Percentiles rank a stretch among this genome's conserved stretches.
These are phyloP conservation scores for Lignosus rhinocerotis DNA, from an alignment of 1,284 basidiomycete species.

Conservation along the genomic window DNA sequence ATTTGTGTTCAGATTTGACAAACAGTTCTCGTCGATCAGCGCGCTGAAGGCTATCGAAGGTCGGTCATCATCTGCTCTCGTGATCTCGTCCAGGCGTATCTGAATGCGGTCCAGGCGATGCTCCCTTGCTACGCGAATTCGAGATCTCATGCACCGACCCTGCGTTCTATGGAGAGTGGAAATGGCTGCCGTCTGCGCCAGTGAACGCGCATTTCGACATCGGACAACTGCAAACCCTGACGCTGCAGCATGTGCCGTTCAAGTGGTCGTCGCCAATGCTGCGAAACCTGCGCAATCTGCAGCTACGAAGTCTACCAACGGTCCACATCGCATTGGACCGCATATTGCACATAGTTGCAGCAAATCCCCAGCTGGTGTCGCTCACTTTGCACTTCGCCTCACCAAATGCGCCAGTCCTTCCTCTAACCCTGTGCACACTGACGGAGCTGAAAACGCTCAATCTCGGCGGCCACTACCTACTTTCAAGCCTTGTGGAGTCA, in stretches of 20 bases:
- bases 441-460: slow-evolving; percentile 52
- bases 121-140: slow-evolving; percentile 71
- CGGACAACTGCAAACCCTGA: slow-evolving; percentile 51
- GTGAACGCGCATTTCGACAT: slow-evolving; percentile 40
- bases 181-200: slow-evolving; percentile 63
- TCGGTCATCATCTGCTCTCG: slow-evolving; percentile 35
- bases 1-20: slow-evolving; percentile 76
- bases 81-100: background rate
- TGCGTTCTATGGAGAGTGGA: slow-evolving; percentile 61
- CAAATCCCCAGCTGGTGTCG: slow-evolving; percentile 53
- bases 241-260: slow-evolving; percentile 70
- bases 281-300: slow-evolving; percentile 55
- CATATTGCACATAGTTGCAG: slow-evolving; percentile 58
- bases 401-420: slow-evolving; percentile 60
- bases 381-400: slow-evolving; percentile 62
- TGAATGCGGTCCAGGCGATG: slow-evolving; percentile 48
- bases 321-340: slow-evolving; percentile 64
- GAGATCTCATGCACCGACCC: slow-evolving; percentile 72
- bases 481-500: slow-evolving; percentile 60
- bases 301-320: slow-evolving; percentile 63
- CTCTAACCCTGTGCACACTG: slow-evolving; percentile 52
- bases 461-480: slow-evolving; percentile 66
- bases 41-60: slow-evolving; percentile 70
- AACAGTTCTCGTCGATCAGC: slow-evolving; percentile 66
- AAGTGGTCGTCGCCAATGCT: slow-evolving; percentile 73